Evolutionary conservation across 148 eudicot species (phyloP).

Genomic region (Persicaria tinctoria): DNA sequence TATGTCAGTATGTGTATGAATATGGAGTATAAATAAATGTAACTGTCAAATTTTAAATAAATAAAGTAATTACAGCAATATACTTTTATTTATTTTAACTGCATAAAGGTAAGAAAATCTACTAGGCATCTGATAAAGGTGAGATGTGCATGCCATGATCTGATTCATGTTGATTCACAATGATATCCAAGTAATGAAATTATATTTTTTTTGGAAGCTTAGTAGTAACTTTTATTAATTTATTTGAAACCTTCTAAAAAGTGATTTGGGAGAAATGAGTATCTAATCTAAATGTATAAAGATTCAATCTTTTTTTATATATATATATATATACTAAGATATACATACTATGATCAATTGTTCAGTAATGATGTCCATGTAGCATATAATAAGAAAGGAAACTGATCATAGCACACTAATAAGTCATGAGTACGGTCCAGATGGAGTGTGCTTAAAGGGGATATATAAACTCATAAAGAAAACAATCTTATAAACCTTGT

Average conservation of each 20-base stretch:
- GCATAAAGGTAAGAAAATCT: not conserved
- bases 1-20: not conserved
- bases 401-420: not conserved
- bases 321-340: not conserved
- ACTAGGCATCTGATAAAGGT: not conserved
- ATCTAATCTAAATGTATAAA: not conserved
- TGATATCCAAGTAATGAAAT: not conserved
- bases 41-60: not conserved
- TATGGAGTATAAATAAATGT: not conserved
- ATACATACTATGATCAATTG: not conserved
- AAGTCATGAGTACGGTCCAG: too few relatives aligned
- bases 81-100: not conserved
- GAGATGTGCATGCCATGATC: not conserved
- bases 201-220: not conserved
- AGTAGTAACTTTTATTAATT: not conserved
- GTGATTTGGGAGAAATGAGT: constrained; percentile 8
- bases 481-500: too few relatives aligned
- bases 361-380: not conserved
- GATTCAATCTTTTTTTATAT: too few relatives aligned
- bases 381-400: not conserved
- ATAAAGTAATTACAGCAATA: not conserved
- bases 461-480: too few relatives aligned
- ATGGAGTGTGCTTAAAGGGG: too few relatives aligned
- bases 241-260: not conserved
- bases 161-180: not conserved